These are phyloP conservation scores for Pleurotus ostreatus DNA, from an alignment of 768 basidiomycete genomes.

Conservation along the genomic window DNA sequence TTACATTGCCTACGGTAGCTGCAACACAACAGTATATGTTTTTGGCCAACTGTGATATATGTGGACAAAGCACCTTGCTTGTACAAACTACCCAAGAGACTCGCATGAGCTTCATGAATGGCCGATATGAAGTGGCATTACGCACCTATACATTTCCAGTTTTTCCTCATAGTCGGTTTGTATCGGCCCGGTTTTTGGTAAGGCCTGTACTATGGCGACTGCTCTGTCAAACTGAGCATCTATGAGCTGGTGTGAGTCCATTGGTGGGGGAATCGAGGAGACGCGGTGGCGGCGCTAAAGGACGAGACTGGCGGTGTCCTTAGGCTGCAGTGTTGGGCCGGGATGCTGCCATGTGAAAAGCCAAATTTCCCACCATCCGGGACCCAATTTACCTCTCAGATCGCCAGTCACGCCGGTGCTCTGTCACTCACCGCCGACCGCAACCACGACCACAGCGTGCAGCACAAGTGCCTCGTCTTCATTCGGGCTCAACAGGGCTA, in stretches of 20 bases:
- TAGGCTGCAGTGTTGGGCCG: background rate
- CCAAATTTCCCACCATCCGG: background rate
- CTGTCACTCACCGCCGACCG: background rate
- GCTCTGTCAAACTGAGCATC: conserved; percentile 90
- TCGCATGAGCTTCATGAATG: background rate
- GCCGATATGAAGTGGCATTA: background rate
- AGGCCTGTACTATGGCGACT: conserved; percentile 88
- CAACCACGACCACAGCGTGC: background rate
- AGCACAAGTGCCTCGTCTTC: background rate
- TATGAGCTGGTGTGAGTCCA: conserved; percentile 66
- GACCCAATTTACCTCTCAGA: conserved; percentile 1
- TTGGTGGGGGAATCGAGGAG: conserved; percentile 18
- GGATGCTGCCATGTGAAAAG: conserved; percentile 2
- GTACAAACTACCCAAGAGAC: conserved; percentile 46
- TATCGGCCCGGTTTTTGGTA: conserved; percentile 92
- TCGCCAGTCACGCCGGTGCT: background rate
- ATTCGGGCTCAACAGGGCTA: background rate
- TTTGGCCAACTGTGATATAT: conserved; percentile 1
- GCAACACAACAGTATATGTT: conserved; percentile 12
- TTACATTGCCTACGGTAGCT: conserved; percentile 92
- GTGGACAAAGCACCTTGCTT: conserved; percentile 70
- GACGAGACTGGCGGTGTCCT: background rate
- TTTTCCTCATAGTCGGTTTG: conserved; percentile 97
- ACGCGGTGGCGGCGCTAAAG: background rate
- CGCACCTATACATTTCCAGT: conserved; percentile 85